Evolutionary conservation across 2,329 filamentous ascomycete species (phyloP), one percentile per base, ranked within the genome.

Genomic region (Aspergillus aculeatinus): DNA sequence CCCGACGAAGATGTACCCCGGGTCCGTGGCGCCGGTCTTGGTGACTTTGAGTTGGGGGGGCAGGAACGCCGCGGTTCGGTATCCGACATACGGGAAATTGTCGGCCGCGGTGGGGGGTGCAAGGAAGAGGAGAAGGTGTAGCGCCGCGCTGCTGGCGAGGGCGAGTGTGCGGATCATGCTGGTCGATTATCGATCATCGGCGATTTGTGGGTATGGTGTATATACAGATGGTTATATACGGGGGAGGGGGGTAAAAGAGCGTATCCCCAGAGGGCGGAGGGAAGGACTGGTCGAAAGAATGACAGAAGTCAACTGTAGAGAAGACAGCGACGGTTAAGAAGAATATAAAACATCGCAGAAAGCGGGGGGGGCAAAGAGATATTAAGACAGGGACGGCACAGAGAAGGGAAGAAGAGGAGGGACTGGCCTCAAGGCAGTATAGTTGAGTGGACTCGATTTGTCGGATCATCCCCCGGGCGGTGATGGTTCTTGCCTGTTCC

Each of bases 1-100:
- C 0, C 70, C 70, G 35, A 76, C 50, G 52, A 77, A 76, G 25
- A 77, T 62, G 6, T 73, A 74, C 7, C 75, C 75, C 7, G 70
- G 68, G 33, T 70, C 72, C 2, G 71, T 67, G 4, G 65, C 51
- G 33, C 73, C 74, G 16, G 67, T 68, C 51, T 71, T 72, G 39
- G 69, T 72, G 58, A 76, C 63, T 23, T 70, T 57, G 2, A 77
- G 63, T 42, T 66, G 60, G 1, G 74, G 72, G 7, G 74, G 74
- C 4, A 47, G 35, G 27, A 60, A 68, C 0, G 61, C 59, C 9
- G 50, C 63, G 48, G 67, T 68, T 29, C 55, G 51, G 44, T 61
- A 54, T 23, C 58, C 64, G 51, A 57, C 51, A 57, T 58, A 68
- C 4, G 66, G 67, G 55, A 60, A 69, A 33, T 60, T 58, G 47